Base-by-base conservation (phyloP, 1,139 yeast genomes). In the Taphrina communis region DNA sequence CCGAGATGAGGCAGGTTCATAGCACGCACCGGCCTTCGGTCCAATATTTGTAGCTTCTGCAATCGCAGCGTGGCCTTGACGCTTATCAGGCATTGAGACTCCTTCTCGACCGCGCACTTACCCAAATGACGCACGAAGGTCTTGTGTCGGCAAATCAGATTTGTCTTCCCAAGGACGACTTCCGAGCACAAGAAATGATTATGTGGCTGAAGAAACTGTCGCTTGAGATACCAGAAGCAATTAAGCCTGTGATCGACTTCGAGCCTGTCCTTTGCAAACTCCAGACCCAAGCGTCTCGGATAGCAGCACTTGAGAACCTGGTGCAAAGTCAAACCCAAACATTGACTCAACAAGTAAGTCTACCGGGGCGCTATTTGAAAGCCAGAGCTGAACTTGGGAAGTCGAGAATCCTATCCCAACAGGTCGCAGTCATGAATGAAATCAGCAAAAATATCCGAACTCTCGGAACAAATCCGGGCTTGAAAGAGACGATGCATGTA, bases 121-220 rank as follows among this genome's bases (percentile, higher is more conserved):
- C 31, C 31, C 2, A 25, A 6, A 9, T 39, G 42, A 39, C 11
- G 42, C 42, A 39, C 42, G 14, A 44, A n/a, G 2, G 48, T 44
- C 2, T 17, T 44, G 21, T 50, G 53, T 50, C 53, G 2, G 12
- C 53, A 17, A 35, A 35, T 9, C 31, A 25, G 1, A n/a, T n/a
- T 46, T 17, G n/a, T 8, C 35, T 57, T 14, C 53, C 51, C 6
- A 14, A 58, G 21, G 39, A 42, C 14, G 66, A 62, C 38, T 9
- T 35, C n/a, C 21, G 52, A n/a, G 51, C 66, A 55, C 67, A 55
- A 46, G 67, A 63, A 56, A 17, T 63, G 46, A 36, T 63, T 55
- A 41, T 63, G 39, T 63, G 67, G 67, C 67, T 63, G 39, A 63
- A 63, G 56, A 42, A 35, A 35, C 31, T 63, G 38, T 63, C 67